Conservation (phyloP, 139 green algal genomes). For the Coccomyxa sp. region DNA sequence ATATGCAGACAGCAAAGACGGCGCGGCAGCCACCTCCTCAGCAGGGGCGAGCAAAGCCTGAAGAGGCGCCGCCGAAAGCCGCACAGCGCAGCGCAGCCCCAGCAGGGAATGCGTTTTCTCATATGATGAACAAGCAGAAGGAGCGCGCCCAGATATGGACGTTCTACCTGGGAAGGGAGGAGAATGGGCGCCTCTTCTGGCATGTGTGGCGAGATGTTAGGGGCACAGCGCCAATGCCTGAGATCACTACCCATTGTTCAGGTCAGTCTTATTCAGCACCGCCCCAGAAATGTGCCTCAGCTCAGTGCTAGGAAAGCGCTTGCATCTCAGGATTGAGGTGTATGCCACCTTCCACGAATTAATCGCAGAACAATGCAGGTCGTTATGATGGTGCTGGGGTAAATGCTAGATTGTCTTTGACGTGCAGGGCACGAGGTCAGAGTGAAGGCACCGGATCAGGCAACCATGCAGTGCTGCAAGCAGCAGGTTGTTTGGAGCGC, state of each 20-base stretch:
- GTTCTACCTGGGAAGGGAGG: conserved; percentile 19
- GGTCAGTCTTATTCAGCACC: neutral
- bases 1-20: neutral
- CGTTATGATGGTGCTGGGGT: neutral
- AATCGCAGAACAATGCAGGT: neutral
- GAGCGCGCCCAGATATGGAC: conserved; percentile 4
- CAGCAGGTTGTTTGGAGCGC: too few species aligned
- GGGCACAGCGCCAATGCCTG: neutral
- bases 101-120: neutral
- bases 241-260: neutral
- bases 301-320: neutral
- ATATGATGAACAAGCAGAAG: conserved; percentile 12
- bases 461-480: too few species aligned
- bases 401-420: too few species aligned
- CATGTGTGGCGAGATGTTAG: neutral
- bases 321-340: neutral
- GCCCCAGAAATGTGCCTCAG: too few species aligned
- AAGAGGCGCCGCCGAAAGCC: neutral
- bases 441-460: too few species aligned
- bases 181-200: neutral
- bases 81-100: neutral
- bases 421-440: too few species aligned
- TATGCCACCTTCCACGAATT: neutral
- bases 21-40: neutral
- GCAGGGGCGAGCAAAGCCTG: too few species aligned